Percentiles rank a stretch among this genome's conserved stretches.
Conservation (phyloP, 352 stramenopile species). For the Globisporangium nunn region DNA sequence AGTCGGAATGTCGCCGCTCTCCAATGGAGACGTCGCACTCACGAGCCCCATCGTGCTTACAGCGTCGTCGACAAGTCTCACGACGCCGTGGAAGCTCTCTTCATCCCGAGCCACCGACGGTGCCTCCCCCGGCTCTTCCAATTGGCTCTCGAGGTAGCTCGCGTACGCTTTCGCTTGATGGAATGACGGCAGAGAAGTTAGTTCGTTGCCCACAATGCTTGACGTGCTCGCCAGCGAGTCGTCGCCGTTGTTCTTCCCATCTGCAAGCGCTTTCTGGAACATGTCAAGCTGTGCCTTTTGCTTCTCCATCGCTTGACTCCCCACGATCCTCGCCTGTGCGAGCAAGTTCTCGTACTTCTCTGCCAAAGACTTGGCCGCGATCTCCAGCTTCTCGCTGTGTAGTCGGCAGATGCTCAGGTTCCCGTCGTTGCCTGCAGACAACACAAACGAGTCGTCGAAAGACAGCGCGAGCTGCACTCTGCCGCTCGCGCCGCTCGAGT, state of each 20-base stretch:
- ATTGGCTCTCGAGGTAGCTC: slow-evolving; percentile 47
- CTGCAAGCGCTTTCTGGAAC: slow-evolving; percentile 37
- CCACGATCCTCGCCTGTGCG: slow-evolving; percentile 38
- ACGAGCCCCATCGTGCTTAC: slow-evolving; percentile 30
- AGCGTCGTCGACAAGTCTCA: slow-evolving; percentile 31
- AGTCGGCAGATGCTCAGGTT: slow-evolving; percentile 68
- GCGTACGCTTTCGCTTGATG: slow-evolving; percentile 71
- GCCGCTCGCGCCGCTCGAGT: slow-evolving; percentile 7
- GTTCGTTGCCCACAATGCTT: slow-evolving; percentile 20
- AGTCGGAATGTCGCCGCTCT: slow-evolving; percentile 5
- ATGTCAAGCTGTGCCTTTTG: slow-evolving; percentile 40
- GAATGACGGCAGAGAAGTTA: slow-evolving; percentile 56
- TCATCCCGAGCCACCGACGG: slow-evolving; percentile 29
- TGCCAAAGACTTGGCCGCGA: slow-evolving; percentile 26
- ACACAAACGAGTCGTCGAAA: slow-evolving; percentile 80
- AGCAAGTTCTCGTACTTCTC: slow-evolving; percentile 30
- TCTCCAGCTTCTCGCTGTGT: slow-evolving; percentile 43
- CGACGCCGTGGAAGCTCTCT: slow-evolving; percentile 45
- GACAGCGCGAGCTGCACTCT: slow-evolving; percentile 39
- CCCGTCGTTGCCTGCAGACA: slow-evolving; percentile 67
- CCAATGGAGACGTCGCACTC: slow-evolving; percentile 7
- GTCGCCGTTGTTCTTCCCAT: slow-evolving; percentile 39
- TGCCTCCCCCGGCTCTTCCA: slow-evolving; percentile 13
- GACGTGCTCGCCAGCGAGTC: slow-evolving; percentile 15
- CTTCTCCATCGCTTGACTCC: slow-evolving; percentile 49